Evolutionary conservation across 2,329 filamentous ascomycete genomes (phyloP), one percentile per base, ranked within the genome.

Genomic region (Colletotrichum liriopes): DNA sequence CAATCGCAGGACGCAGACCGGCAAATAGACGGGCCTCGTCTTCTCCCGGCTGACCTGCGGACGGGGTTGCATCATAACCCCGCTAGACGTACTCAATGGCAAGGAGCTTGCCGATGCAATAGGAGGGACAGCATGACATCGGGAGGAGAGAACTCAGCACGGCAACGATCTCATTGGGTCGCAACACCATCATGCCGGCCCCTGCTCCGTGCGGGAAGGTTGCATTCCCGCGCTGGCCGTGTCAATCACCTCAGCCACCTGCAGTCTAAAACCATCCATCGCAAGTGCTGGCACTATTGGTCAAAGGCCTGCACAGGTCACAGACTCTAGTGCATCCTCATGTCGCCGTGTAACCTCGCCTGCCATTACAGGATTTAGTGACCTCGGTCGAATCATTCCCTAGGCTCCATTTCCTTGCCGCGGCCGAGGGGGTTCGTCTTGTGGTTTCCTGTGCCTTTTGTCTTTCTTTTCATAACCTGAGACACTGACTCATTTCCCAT

Each of bases 201-300:
- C 29, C 14, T 49, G 64, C 45, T 47, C 64, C 43, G 55, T 43
- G 55, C 54, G 41, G 52, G 8, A 51, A 61, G 45, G 55, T 49
- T 41, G 26, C 64, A 52, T 61, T 52, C 55, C 64, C 32, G 26
- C 29, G 26, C 37, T 55, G 14, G 35, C 64, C 29, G 32, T 29
- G 43, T 47, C 23, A 23, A 43, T 41, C 23, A 14, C 23, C 61
- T 16, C 35, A 55, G 37, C 37, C 23, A 20, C 35, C 45, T 52
- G 18, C 18, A 51, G n/a, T 52, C 35, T 23, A 35, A 20, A 35
- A 32, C 54, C 5, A 32, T 9, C 2, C 35, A 5, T n/a, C 35
- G 35, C 35, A 52, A 52, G 47, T 20, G 6, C 18, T 4, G 47
- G 47, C 32, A 5, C 32, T n/a, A 52, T 52, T 63, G 60, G 60